Conservation (phyloP, 352 stramenopile genomes). For the Pythium vanterpoolii region DNA sequence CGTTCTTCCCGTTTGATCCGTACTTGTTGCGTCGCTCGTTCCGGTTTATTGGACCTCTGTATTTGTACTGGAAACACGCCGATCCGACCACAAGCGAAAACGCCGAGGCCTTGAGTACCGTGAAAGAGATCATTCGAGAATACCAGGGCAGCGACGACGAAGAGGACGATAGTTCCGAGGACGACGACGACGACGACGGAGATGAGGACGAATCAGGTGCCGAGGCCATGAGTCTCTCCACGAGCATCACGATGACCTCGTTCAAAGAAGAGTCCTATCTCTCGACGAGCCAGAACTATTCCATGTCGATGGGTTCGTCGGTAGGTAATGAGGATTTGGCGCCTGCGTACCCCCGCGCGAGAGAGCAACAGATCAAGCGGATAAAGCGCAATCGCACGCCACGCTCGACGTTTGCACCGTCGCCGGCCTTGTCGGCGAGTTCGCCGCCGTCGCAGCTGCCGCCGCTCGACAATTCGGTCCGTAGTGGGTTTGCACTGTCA, state of each 20-base stretch:
- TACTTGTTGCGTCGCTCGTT: constrained; percentile 94
- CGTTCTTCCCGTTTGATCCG: constrained; percentile 98
- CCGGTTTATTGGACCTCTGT: constrained; percentile 90
- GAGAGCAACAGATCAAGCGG: constrained; percentile 1
- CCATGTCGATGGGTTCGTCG: constrained; percentile 57
- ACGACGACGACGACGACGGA: constrained; percentile 28
- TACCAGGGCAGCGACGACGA: constrained; percentile 56
- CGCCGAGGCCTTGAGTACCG: constrained; percentile 47
- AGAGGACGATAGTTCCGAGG: constrained; percentile 33
- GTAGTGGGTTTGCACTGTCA: constrained; percentile 47
- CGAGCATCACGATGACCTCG: constrained; percentile 42
- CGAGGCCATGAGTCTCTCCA: constrained; percentile 60
- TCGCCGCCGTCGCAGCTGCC: constrained; percentile 66
- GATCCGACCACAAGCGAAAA: constrained; percentile 78
- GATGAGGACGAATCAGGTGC: constrained; percentile 29
- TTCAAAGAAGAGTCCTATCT: constrained; percentile 46
- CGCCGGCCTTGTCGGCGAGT: constrained; percentile 60
- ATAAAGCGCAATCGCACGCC: constrained; percentile 22
- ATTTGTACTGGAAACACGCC: constrained; percentile 93
- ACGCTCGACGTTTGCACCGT: constrained; percentile 47
- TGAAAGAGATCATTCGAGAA: constrained; percentile 60
- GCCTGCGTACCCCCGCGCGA: background rate
- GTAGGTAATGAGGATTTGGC: constrained; percentile 38
- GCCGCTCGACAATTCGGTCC: constrained; percentile 28
- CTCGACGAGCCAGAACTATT: constrained; percentile 40